Conservation (phyloP, 768 basidiomycete species). For the Boletus sp. region DNA sequence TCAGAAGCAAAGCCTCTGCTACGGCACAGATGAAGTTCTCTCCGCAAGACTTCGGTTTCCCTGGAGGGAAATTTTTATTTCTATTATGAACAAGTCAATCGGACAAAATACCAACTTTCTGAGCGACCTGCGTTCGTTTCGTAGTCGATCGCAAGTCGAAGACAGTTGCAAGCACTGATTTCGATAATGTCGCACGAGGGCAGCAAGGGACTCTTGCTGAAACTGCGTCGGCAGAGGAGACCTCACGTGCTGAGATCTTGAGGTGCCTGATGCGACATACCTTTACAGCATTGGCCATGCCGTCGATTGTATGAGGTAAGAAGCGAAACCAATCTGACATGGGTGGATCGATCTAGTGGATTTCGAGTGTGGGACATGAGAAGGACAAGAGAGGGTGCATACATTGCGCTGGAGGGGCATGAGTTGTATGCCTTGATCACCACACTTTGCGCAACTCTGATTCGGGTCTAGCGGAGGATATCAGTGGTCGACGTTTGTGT, state of each 20-base stretch:
- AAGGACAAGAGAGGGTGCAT: constrained; percentile 16
- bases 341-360: constrained; percentile 68
- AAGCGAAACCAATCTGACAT: constrained; percentile 83
- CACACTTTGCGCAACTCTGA: constrained; percentile 74
- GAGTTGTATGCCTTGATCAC: constrained; percentile 60
- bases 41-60: constrained; percentile 45
- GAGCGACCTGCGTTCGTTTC: constrained; percentile 43
- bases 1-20: constrained; percentile 28
- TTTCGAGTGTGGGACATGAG: not conserved
- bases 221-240: constrained; percentile 45
- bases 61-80: constrained; percentile 33
- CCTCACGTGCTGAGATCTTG: not conserved
- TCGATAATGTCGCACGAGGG: constrained; percentile 64
- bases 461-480: constrained; percentile 51
- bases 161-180: constrained; percentile 49
- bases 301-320: constrained; percentile 59
- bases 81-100: constrained; percentile 6
- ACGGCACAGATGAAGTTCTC: constrained; percentile 52
- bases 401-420: constrained; percentile 75
- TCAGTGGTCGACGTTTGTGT: not conserved
- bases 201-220: constrained; percentile 73
- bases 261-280: constrained; percentile 33
- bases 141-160: constrained; percentile 32
- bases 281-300: constrained; percentile 65
- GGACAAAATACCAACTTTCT: constrained; percentile 45